Percentiles rank a stretch among this genome's conserved stretches.
Conservation (phyloP, 805 yeast genomes). For the Saccharomyces jurei region DNA sequence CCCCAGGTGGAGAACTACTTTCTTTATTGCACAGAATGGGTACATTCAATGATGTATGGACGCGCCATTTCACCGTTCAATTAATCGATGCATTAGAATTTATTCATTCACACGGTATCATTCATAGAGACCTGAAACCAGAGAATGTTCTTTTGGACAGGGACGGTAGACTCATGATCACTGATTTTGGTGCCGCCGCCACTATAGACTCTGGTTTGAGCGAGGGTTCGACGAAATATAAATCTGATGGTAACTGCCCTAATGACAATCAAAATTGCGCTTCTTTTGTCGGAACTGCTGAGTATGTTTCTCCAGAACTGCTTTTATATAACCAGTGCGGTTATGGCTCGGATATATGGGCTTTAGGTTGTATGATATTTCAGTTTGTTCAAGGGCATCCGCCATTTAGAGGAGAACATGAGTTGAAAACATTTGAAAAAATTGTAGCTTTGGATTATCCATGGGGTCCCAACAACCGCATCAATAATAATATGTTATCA, state of each 20-base stretch:
- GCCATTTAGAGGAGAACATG: slow-evolving; percentile 83
- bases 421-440: slow-evolving; percentile 79
- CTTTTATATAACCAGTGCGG: slow-evolving; percentile 73
- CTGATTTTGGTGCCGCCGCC: slow-evolving; percentile 97
- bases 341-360: slow-evolving; percentile 86
- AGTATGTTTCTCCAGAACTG: slow-evolving; percentile 89
- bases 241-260: slow-evolving; percentile 18
- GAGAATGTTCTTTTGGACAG: slow-evolving; percentile 81
- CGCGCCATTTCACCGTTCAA: slow-evolving; percentile 77
- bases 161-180: slow-evolving; percentile 81
- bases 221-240: slow-evolving; percentile 12
- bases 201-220: slow-evolving; percentile 29
- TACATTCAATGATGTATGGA: slow-evolving; percentile 62
- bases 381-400: slow-evolving; percentile 80
- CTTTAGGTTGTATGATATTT: slow-evolving; percentile 79
- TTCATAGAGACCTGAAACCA: slow-evolving; percentile 92
- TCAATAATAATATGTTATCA: neutral
- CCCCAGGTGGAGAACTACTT: slow-evolving; percentile 89
- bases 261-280: slow-evolving; percentile 28
- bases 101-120: slow-evolving; percentile 82
- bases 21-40: slow-evolving; percentile 72
- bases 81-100: slow-evolving; percentile 83
- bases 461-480: slow-evolving; percentile 34
- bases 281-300: slow-evolving; percentile 96
- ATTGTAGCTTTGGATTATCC: slow-evolving; percentile 70